Evolutionary conservation across 2,329 filamentous ascomycete species (phyloP).

Genomic region (Hypomyces perniciosus): DNA sequence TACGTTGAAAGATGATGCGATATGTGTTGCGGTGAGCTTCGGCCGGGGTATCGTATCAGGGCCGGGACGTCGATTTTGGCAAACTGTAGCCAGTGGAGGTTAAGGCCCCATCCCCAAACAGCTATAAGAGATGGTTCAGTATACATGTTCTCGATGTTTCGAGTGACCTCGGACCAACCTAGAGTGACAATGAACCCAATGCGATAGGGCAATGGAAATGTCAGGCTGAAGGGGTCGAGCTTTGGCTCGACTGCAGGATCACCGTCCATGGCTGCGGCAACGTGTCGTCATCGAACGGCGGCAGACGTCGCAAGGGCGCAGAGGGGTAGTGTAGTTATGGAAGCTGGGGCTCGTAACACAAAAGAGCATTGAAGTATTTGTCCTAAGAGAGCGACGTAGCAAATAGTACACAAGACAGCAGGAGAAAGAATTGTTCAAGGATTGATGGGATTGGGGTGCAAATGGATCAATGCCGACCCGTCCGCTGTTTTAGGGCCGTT

Average conservation of each 20-base stretch:
- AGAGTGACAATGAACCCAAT: constrained; percentile 80
- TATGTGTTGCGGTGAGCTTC: constrained; percentile 61
- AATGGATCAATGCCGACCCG: too few species aligned
- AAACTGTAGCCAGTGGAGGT: constrained; percentile 77
- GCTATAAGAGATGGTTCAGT: constrained; percentile 42
- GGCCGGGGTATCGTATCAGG: constrained; percentile 78
- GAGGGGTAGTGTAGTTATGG: neutral
- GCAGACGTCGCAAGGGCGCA: neutral
- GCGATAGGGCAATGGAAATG: constrained; percentile 84
- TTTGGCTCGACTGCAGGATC: constrained; percentile 63
- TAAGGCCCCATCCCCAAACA: constrained; percentile 91
- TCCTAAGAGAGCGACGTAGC: neutral
- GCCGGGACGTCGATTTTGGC: constrained; percentile 81
- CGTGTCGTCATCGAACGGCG: constrained; percentile 9
- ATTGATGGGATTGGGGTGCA: too few species aligned
- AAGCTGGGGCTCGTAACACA: neutral
- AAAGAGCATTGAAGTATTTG: too few species aligned
- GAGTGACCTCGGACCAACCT: constrained; percentile 47
- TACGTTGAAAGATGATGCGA: constrained; percentile 80
- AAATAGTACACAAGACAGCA: neutral
- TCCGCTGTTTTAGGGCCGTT: too few species aligned
- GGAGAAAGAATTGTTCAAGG: neutral
- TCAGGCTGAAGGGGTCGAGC: constrained; percentile 81
- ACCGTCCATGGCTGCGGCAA: constrained; percentile 55
- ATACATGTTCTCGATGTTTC: neutral